These are phyloP conservation scores for Lactifluus volemus DNA, from an alignment of 768 basidiomycete genomes.

Conservation along the genomic window DNA sequence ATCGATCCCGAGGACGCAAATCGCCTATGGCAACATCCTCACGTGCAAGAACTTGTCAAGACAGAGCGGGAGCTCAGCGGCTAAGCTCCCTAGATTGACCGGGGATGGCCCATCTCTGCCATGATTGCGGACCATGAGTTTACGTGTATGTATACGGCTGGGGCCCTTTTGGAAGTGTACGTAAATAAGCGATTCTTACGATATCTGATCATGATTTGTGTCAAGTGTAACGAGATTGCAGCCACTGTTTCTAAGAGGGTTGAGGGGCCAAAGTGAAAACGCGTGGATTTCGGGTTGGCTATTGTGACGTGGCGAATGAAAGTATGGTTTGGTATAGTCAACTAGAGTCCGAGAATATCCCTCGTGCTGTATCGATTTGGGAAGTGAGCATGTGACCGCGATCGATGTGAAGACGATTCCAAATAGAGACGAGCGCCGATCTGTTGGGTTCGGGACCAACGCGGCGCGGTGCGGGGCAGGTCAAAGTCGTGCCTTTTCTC, in stretches of 20 bases:
- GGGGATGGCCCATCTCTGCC: not conserved
- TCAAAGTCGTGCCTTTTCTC: too few species aligned
- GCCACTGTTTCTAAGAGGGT: not conserved
- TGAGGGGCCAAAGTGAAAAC: not conserved
- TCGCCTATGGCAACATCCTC: constrained; percentile 62
- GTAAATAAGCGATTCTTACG: not conserved
- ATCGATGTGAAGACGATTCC: constrained; percentile 7
- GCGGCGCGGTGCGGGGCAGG: too few species aligned
- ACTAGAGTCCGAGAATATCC: not conserved
- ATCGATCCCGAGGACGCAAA: constrained; percentile 46
- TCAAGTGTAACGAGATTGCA: not conserved
- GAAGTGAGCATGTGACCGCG: not conserved
- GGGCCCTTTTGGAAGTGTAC: not conserved
- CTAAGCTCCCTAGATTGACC: too few species aligned
- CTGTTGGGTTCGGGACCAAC: constrained; percentile 7
- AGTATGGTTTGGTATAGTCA: not conserved
- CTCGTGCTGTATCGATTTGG: not conserved
- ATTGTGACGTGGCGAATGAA: not conserved
- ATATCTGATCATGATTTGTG: not conserved
- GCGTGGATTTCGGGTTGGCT: not conserved
- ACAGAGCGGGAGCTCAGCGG: constrained; percentile 49
- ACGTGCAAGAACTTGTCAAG: constrained; percentile 58
- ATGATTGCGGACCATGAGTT: not conserved
- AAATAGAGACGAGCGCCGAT: not conserved
- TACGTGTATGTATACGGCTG: not conserved